Evolutionary conservation across 495 filamentous ascomycete species (phyloP).

Genomic region (Daldinia loculata): DNA sequence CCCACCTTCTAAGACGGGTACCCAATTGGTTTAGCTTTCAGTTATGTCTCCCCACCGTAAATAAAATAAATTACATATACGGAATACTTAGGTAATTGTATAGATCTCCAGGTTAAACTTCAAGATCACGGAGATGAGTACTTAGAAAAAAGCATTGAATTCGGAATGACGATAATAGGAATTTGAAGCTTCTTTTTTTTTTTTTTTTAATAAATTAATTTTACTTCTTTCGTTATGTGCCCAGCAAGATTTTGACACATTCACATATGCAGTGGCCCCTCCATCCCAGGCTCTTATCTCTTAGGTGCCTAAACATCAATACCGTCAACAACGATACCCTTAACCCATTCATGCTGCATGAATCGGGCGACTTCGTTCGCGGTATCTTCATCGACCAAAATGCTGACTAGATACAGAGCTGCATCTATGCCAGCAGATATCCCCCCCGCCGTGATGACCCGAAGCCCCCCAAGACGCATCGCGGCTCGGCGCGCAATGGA

Average conservation of each 20-base stretch:
- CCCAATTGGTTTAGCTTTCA: background rate
- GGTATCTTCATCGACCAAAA: conserved; percentile 71
- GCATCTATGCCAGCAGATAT: conserved; percentile 82
- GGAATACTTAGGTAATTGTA: background rate
- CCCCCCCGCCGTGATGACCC: conserved; percentile 80
- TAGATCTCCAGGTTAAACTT: background rate
- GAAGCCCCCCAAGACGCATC: conserved; percentile 72
- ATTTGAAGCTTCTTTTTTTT: conserved; percentile 1
- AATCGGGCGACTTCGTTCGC: conserved; percentile 72
- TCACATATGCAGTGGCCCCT: background rate
- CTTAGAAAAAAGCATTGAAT: background rate
- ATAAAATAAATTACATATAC: background rate
- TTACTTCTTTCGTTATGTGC: conserved; percentile 12
- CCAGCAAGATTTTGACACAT: conserved; percentile 16
- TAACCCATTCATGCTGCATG: conserved; percentile 77
- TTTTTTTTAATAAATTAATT: background rate
- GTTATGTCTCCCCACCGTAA: background rate
- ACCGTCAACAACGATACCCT: conserved; percentile 73
- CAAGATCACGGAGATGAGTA: background rate
- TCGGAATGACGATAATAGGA: too few species aligned
- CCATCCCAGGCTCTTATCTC: conserved; percentile 28
- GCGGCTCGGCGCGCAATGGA: conserved; percentile 71
- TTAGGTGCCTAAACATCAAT: conserved; percentile 67
- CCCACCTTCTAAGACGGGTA: background rate
- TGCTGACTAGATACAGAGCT: conserved; percentile 77